These are phyloP conservation scores for Bruguiera sexangula DNA, from an alignment of 345 rosid genomes.

Conservation along the genomic window DNA sequence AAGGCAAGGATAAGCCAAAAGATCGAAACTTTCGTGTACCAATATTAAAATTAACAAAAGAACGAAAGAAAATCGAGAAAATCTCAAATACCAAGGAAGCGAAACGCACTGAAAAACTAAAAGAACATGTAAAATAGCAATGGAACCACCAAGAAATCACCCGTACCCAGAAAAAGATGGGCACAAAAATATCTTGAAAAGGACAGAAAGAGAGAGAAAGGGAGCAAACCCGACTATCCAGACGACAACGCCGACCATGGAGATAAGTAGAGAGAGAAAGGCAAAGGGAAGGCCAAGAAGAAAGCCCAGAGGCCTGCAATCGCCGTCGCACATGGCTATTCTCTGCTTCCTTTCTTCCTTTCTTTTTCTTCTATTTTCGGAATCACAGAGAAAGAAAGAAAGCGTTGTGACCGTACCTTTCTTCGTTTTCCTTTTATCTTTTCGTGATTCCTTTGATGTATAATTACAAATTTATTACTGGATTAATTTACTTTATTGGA, in stretches of 20 bases:
- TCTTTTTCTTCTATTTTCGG: background rate
- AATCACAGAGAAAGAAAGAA: background rate
- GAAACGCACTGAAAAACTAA: background rate
- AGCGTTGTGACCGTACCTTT: too few species aligned
- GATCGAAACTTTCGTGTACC: background rate
- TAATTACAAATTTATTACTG: too few species aligned
- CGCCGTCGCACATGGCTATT: conserved; percentile 26
- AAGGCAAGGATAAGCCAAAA: background rate
- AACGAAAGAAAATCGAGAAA: background rate
- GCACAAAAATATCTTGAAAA: background rate
- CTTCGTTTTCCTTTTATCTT: too few species aligned
- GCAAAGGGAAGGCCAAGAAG: conserved; percentile 36
- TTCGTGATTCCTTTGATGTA: too few species aligned
- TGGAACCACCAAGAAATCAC: background rate
- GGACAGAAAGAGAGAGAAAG: background rate
- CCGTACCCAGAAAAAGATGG: background rate
- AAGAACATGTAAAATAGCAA: background rate
- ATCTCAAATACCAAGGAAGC: conserved; percentile 3
- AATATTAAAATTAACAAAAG: background rate
- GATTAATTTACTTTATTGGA: too few species aligned
- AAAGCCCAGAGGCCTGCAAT: conserved; percentile 34
- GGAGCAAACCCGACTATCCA: conserved; percentile 33
- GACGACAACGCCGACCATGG: conserved; percentile 25
- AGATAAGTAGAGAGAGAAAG: conserved; percentile 22
- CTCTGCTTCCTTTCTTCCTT: background rate